Evolutionary conservation across 352 stramenopile species (phyloP).

Genomic region (Pythium oligandrum): DNA sequence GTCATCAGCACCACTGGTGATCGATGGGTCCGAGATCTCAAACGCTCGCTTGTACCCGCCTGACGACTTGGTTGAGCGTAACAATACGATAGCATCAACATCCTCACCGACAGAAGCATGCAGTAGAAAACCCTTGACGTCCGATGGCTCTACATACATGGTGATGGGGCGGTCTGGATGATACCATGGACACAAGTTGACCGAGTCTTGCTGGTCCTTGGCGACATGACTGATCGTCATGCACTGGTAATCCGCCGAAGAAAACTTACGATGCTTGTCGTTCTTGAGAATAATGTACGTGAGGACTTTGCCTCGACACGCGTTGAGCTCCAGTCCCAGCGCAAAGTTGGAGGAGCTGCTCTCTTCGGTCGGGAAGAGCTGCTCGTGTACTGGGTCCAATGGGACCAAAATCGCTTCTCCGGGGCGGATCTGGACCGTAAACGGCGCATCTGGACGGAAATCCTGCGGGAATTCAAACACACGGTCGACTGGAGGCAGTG

Average conservation of each 20-base stretch:
- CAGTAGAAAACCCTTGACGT: conserved; percentile 26
- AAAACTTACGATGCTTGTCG: conserved; percentile 13
- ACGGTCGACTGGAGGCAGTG: conserved; percentile 11
- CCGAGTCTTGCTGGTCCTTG: conserved; percentile 4
- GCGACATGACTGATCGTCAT: background rate
- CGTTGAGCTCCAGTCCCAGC: conserved; percentile 28
- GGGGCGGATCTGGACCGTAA: conserved; percentile 16
- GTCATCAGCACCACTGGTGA: too few relatives aligned
- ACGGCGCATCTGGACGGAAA: conserved; percentile 26
- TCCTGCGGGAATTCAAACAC: conserved; percentile 17
- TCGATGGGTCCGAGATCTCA: background rate
- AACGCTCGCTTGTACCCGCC: conserved; percentile 20
- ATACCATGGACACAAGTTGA: conserved; percentile 25
- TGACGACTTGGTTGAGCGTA: conserved; percentile 23
- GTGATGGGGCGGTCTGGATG: conserved; percentile 14
- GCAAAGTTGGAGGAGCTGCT: background rate
- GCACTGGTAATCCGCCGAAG: conserved; percentile 29
- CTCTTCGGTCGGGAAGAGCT: conserved; percentile 10
- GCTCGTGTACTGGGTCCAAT: conserved; percentile 19
- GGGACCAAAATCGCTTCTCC: conserved; percentile 27
- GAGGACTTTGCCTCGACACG: conserved; percentile 20
- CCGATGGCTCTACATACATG: conserved; percentile 13
- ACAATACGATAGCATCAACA: conserved; percentile 17
- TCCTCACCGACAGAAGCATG: conserved; percentile 10
- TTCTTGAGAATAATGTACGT: conserved; percentile 18